Base-by-base conservation (phyloP, 305 asterid genomes). In the Ajuga reptans region DNA sequence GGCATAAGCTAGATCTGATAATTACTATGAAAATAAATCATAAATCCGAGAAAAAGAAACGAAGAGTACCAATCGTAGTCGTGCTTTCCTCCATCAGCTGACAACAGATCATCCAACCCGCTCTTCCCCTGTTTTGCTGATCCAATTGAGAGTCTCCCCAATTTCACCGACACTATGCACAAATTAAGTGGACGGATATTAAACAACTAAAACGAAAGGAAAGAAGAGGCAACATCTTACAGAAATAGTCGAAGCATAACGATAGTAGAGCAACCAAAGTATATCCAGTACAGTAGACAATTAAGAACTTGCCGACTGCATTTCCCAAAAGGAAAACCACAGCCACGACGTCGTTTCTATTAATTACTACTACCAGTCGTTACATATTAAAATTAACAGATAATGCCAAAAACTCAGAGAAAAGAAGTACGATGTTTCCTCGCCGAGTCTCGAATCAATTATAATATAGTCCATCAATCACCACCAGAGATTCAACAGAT, bases 121-220 rank as follows among this genome's bases (percentile, higher is more conserved):
- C 71, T 87, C 83, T 79, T 90, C 69, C 77, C 83, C 68, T 61
- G 85, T 58, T 79, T 86, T 2, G 81, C 82, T 29, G 91, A 81
- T 85, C 98, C 97, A 72, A 92, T 65, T n/a, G 97, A 91, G 27
- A 93, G 94, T 58, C 95, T 93, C 72, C 96, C 96, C 81, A 89
- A 71, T 80, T 82, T 91, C 71, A 84, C 76, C 45, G 96, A 52
- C 39, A 84, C 95, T 83, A 50, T 47, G 33, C 43, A 39, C 46
- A 58, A 74, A 58, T 70, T 50, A 47, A 68, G 29, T 15, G 4
- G 55, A 12, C 33, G 36, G 63, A 41, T 52, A 41, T 37, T 6
- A 16, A 66, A 15, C 60, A 64, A 3, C 50, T 15, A 45, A 46
- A 73, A 17, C 24, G 16, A 53, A 57, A 24, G 42, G 41, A 54